Evolutionary conservation across 768 basidiomycete species (phyloP).

Genomic region (Cystofilobasidium macerans): DNA sequence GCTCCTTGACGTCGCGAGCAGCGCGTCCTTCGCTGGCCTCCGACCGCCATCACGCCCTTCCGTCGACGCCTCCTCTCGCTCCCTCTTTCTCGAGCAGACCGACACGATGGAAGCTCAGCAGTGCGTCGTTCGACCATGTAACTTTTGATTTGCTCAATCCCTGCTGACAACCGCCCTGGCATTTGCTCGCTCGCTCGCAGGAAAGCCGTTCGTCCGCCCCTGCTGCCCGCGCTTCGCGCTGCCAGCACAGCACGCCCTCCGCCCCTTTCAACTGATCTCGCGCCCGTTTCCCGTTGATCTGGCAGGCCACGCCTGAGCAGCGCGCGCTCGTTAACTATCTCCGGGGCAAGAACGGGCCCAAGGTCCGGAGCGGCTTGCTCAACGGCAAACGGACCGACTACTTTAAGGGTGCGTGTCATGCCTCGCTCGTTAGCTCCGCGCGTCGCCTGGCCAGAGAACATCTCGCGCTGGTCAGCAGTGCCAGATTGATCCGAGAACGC

Average conservation of each 20-base stretch:
- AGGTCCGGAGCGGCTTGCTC: constrained; percentile 75
- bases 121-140: background rate
- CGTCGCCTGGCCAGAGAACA: background rate
- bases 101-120: background rate
- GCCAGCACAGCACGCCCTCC: background rate
- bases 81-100: no score
- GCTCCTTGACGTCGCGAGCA: no score
- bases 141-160: background rate
- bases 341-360: constrained; percentile 74
- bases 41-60: no score
- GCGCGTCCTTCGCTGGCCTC: no score
- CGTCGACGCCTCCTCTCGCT: no score
- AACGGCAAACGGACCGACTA: constrained; percentile 94
- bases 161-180: background rate
- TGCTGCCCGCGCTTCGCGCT: background rate
- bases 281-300: background rate
- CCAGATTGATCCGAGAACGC: no score
- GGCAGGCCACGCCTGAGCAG: constrained; percentile 59
- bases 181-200: background rate
- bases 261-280: background rate
- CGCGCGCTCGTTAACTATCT: constrained; percentile 77
- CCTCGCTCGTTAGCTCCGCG: no score
- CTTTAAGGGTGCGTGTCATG: constrained; percentile 70
- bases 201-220: background rate
- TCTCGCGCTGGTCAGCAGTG: no score